Conservation (phyloP, 208 protist genomes). For the Naegleria fowleri region DNA sequence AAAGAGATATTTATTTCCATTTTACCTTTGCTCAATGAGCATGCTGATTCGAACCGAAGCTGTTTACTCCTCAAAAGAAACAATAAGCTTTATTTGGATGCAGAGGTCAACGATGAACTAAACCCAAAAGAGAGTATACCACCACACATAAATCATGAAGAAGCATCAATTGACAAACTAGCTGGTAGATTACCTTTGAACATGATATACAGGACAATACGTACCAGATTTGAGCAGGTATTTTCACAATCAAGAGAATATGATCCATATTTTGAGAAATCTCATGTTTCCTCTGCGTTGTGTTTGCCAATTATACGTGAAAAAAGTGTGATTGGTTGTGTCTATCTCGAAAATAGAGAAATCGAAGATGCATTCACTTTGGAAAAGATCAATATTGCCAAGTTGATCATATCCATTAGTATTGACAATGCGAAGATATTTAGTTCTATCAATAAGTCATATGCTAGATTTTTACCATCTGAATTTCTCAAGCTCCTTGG, state of each 20-base stretch:
- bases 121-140: background rate
- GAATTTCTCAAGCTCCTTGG: background rate
- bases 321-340: background rate
- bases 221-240: background rate
- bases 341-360: background rate
- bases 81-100: background rate
- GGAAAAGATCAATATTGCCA: background rate
- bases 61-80: background rate
- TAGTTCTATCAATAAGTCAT: background rate
- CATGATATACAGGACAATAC: background rate
- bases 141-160: background rate
- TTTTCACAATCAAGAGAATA: background rate
- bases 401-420: background rate
- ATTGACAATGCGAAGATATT: background rate
- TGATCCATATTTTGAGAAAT: background rate
- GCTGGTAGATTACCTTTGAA: background rate
- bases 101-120: background rate
- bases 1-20: background rate
- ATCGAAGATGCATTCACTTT: background rate
- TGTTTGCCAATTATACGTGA: background rate
- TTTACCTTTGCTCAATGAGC: background rate
- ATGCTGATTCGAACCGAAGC: background rate
- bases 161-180: background rate
- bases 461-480: background rate
- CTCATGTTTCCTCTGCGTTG: background rate